Evolutionary conservation across 441 rosid species (phyloP).

Genomic region (Raphanus hybrid): DNA sequence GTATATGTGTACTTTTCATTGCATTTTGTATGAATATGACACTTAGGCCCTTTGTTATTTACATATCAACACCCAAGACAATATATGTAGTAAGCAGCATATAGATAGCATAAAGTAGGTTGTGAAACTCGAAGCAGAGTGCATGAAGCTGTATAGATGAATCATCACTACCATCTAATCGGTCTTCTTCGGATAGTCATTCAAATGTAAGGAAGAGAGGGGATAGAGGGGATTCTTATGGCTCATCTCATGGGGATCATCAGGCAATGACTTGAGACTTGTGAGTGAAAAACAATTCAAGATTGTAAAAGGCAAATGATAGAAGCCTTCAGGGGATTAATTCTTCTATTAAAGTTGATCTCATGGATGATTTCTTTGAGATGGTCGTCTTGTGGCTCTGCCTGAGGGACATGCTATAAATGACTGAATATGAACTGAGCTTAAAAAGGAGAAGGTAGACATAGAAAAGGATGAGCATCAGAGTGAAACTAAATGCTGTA

Average conservation of each 20-base stretch:
- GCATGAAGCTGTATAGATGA: conserved; percentile 44
- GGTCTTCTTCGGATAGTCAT: conserved; percentile 51
- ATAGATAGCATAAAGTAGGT: conserved; percentile 70
- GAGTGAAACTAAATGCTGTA: background rate
- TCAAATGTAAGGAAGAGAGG: conserved; percentile 65
- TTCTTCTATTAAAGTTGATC: conserved; percentile 57
- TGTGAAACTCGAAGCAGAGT: conserved; percentile 83
- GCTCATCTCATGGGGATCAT: conserved; percentile 60
- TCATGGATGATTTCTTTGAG: conserved; percentile 76
- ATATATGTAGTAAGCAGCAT: conserved; percentile 64
- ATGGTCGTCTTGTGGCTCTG: background rate
- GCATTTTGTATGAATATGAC: background rate
- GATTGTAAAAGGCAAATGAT: conserved; percentile 42
- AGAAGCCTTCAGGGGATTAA: conserved; percentile 45
- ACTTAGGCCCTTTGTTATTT: background rate
- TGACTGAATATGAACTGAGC: background rate
- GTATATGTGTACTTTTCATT: background rate
- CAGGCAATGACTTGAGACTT: conserved; percentile 45
- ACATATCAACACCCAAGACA: background rate
- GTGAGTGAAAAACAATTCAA: background rate
- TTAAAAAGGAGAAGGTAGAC: background rate
- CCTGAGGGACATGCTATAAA: background rate
- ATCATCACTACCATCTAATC: conserved; percentile 45
- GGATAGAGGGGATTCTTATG: conserved; percentile 51
- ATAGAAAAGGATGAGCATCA: too few species aligned